Base-by-base conservation (phyloP, 352 stramenopile genomes). In the Thalassiosira pacifica region DNA sequence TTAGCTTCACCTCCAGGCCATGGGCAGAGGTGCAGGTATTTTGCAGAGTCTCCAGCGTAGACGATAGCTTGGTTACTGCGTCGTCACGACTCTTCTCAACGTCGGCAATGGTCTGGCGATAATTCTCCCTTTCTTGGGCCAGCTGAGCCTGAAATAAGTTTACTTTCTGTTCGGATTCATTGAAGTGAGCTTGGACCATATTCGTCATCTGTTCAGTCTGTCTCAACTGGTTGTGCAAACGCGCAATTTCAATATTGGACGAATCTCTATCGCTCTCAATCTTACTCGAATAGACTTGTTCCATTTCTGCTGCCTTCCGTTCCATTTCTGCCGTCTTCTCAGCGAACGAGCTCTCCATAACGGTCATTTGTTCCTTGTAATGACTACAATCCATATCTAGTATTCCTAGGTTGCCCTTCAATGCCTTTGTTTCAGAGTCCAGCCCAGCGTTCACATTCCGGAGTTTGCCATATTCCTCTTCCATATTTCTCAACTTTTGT, bases 31-130 rank as follows among this genome's bases (percentile, higher is more conserved):
- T 13, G 26, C 71, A 81, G 27, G 71, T 80, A n/a, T 29, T 29
- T 69, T 81, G 55, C 19, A 86, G 67, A 31, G 79, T 81, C n/a
- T 82, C 70, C 4, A 81, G 27, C 26, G 79, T 86, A 4, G 79
- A 74, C 16, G 63, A 64, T 4, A 86, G 64, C 37, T 81, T 80
- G 11, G 53, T 34, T 2, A 81, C 42, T 16, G 57, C 66, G 48
- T 76, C 65, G 53, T 82, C 79, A 53, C 72, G 24, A 27, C 13
- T 8, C 29, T 42, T n/a, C 18, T 69, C 60, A 22, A 61, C 13
- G 22, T 16, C 40, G 22, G 24, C 64, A 48, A 68, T 73, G 34
- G 60, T 24, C 18, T 59, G 40, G 5, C 40, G 34, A 42, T 60
- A 13, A 40, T 27, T 60, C 11, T 81, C 27, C 64, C 45, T 68